Evolutionary conservation across 352 stramenopile genomes (phyloP).

Genomic region (Detonula confervacea): DNA sequence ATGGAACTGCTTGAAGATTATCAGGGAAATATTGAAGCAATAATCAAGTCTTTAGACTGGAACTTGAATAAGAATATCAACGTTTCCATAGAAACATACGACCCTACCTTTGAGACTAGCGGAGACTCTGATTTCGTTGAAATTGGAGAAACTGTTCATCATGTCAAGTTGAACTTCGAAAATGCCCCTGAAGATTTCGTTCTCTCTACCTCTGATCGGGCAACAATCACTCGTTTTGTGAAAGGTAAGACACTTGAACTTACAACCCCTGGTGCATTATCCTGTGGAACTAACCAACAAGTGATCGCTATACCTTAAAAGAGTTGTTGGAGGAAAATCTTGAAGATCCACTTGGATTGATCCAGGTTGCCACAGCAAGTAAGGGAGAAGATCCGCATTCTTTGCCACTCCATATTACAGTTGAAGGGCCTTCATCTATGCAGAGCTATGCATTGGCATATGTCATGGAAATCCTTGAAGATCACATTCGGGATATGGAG

Average conservation of each 20-base stretch:
- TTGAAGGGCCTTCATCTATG: conserved; percentile 13
- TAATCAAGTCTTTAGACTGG: neutral
- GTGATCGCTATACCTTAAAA: too few relatives aligned
- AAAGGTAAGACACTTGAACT: too few relatives aligned
- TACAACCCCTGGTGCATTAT: too few relatives aligned
- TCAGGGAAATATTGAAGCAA: neutral
- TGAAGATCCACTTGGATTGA: neutral
- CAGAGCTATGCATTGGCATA: conserved; percentile 19
- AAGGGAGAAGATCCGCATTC: neutral
- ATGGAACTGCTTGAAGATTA: neutral
- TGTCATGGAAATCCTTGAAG: conserved; percentile 14
- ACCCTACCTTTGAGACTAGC: too few relatives aligned
- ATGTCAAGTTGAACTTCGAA: conserved; percentile 7
- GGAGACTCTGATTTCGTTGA: too few relatives aligned
- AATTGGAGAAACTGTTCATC: conserved; percentile 20
- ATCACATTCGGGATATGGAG: neutral
- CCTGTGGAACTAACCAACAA: too few relatives aligned
- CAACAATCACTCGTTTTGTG: conserved; percentile 10
- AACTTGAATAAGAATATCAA: neutral
- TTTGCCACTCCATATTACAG: conserved; percentile 16
- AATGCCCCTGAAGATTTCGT: neutral
- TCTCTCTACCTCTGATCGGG: conserved; percentile 17
- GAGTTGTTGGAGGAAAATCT: conserved; percentile 19
- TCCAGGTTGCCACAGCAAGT: too few relatives aligned
- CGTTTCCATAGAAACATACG: neutral